A percentile compares a stretch with the other conserved stretches of the same genome.
phyloP scores from a whole-genome alignment of 768 basidiomycete species.

The Macrocybe gigantea region DNA sequence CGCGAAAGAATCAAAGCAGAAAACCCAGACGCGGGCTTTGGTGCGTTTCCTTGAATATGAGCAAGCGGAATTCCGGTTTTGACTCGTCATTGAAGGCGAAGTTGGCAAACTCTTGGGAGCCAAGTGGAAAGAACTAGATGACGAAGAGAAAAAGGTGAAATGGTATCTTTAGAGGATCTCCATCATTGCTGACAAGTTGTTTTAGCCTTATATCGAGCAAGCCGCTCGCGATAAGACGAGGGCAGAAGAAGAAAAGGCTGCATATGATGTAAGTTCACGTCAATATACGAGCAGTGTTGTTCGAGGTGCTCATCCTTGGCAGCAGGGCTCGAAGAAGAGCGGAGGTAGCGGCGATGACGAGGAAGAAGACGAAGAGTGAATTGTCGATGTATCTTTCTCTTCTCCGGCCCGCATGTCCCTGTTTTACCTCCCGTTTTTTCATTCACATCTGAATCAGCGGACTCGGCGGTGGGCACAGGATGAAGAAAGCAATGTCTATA shows the following conservation, averaged over 20 bases:
- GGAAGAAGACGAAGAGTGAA: conserved; percentile 22
- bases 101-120: conserved; percentile 92
- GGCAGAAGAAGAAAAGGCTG: conserved; percentile 74
- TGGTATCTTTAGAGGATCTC: conserved; percentile 1
- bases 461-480: too few relatives aligned
- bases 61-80: conserved; percentile 7
- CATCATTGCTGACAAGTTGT: conserved; percentile 7
- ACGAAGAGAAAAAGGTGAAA: conserved; percentile 84
- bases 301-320: conserved; percentile 1
- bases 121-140: conserved; percentile 95
- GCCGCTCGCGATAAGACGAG: conserved; percentile 85
- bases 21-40: conserved; percentile 93
- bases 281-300: not conserved
- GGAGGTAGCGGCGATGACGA: conserved; percentile 24
- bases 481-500: too few relatives aligned
- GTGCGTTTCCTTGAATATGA: conserved; percentile 32
- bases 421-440: too few relatives aligned
- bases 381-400: not conserved
- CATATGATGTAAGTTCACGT: conserved; percentile 34
- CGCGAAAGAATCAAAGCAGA: conserved; percentile 92
- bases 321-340: conserved; percentile 19
- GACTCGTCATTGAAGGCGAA: conserved; percentile 50
- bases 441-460: too few relatives aligned
- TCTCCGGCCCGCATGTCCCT: too few relatives aligned
- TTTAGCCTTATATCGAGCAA: conserved; percentile 81